phyloP scores from a whole-genome alignment of 164 flowering plant genomes.

The Pachysandra terminalis region DNA sequence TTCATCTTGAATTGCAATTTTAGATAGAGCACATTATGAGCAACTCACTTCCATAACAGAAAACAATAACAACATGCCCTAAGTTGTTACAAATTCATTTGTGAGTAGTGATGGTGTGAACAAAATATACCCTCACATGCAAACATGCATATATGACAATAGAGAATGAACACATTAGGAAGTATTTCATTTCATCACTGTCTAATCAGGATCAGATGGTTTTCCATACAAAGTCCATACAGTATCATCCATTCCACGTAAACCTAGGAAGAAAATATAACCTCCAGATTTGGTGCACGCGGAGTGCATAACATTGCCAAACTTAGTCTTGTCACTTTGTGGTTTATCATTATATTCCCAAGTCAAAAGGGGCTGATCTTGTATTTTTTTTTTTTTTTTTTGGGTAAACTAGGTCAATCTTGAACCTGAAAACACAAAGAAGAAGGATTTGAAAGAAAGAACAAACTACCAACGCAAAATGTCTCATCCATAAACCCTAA shows the following conservation, averaged over 20 bases:
- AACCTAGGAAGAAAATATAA: neutral
- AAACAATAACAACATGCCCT: no score
- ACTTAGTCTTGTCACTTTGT: neutral
- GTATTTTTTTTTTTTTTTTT: no score
- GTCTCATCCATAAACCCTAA: slow-evolving; percentile 14
- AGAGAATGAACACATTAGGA: neutral
- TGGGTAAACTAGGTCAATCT: no score
- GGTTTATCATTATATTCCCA: neutral
- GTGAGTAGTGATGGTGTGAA: neutral
- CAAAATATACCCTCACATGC: neutral
- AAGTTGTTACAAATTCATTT: no score
- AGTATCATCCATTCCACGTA: neutral
- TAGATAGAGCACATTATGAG: no score
- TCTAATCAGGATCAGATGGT: neutral
- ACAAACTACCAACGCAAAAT: neutral
- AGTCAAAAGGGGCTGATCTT: neutral
- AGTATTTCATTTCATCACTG: neutral
- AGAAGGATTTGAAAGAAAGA: neutral
- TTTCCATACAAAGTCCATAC: neutral
- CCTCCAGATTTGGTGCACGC: neutral
- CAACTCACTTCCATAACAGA: no score
- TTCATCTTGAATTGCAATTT: no score
- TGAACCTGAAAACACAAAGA: neutral
- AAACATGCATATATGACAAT: neutral
- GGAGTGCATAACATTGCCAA: neutral